Conservation (phyloP, 306 rosid species). For the Corylus avellana region DNA sequence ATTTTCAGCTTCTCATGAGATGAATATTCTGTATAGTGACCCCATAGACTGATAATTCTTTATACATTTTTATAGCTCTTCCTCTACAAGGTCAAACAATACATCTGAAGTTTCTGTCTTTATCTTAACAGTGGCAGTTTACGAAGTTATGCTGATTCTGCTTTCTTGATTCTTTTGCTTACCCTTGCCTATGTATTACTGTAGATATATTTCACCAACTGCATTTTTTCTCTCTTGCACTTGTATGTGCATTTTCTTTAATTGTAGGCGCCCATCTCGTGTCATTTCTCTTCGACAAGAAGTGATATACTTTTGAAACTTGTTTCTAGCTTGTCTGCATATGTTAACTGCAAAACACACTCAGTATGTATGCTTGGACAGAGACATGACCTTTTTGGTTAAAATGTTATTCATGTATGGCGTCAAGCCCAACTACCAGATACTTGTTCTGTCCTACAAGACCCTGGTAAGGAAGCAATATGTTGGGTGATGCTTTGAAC, state of each 20-base stretch:
- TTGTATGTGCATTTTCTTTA: not conserved
- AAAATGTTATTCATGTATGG: constrained; percentile 1
- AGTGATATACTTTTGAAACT: constrained; percentile 3
- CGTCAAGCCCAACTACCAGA: constrained; percentile 22
- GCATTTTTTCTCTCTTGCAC: not conserved
- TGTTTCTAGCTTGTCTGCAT: constrained; percentile 13
- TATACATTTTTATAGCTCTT: too few species aligned
- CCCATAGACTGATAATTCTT: not conserved
- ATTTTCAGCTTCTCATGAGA: not conserved
- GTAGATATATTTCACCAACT: not conserved
- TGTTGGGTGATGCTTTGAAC: constrained; percentile 12
- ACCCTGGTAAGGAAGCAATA: constrained; percentile 19
- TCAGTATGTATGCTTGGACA: not conserved
- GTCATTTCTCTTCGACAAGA: constrained; percentile 29
- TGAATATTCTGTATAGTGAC: not conserved
- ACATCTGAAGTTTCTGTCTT: too few species aligned
- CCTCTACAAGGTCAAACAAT: too few species aligned
- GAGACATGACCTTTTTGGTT: constrained; percentile 18
- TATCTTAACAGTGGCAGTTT: not conserved
- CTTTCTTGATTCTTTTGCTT: not conserved
- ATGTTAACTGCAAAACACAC: constrained; percentile 5
- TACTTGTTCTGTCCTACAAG: constrained; percentile 8
- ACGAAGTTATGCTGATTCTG: not conserved
- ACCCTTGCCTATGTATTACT: not conserved
- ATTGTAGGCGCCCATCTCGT: constrained; percentile 18